These are phyloP conservation scores for Heterobasidion irregulare DNA, from an alignment of 1,284 basidiomycete species.

Conservation along the genomic window DNA sequence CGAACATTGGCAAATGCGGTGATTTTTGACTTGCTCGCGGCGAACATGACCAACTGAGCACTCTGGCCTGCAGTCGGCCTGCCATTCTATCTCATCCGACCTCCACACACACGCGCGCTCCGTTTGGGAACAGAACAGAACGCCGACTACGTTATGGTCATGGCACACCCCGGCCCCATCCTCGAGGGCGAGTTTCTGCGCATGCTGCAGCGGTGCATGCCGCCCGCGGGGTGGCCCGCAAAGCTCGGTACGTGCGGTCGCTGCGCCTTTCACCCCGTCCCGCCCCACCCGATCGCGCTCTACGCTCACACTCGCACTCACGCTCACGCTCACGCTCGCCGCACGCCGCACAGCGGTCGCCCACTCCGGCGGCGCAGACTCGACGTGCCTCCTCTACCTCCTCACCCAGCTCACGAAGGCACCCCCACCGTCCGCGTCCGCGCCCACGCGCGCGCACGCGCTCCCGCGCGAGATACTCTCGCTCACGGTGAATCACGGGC, in stretches of 20 bases:
- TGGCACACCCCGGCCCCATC: constrained; percentile 20
- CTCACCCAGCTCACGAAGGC: constrained; percentile 21
- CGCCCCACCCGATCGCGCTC: not conserved
- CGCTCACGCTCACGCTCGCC: not conserved
- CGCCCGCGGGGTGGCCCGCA: constrained; percentile 30
- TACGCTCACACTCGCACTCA: not conserved
- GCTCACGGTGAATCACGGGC: constrained; percentile 55
- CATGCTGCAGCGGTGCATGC: constrained; percentile 28
- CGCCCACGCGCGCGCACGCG: not conserved
- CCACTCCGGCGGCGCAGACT: constrained; percentile 75
- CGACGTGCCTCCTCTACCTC: constrained; percentile 65
- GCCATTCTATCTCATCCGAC: too few relatives aligned
- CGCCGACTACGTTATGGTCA: not conserved
- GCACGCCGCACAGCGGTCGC: constrained; percentile 39
- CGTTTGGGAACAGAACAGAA: too few relatives aligned
- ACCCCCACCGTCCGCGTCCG: not conserved
- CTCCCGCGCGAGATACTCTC: constrained; percentile 35
- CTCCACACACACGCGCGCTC: too few relatives aligned
- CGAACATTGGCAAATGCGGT: too few relatives aligned
- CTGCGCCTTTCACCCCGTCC: not conserved
- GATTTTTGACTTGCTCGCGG: too few relatives aligned
- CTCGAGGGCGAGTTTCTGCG: constrained; percentile 33
- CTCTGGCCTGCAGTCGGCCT: too few relatives aligned
- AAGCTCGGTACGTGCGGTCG: constrained; percentile 27
- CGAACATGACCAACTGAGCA: too few relatives aligned